These are phyloP conservation scores for Kurtzmaniella quercitrusa DNA, from an alignment of 1,139 yeast genomes.

Conservation along the genomic window DNA sequence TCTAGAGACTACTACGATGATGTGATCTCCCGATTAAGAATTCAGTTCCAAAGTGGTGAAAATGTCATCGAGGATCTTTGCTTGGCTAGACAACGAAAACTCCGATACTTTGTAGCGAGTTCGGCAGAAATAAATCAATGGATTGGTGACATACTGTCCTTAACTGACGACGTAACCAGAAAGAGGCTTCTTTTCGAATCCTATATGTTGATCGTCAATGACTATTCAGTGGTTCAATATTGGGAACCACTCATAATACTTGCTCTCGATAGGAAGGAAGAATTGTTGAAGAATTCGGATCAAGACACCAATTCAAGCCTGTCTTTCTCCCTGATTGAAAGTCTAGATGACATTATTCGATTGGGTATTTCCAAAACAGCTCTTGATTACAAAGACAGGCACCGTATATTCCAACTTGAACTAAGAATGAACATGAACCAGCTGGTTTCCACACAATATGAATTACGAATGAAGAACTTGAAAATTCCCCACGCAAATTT, in stretches of 20 bases:
- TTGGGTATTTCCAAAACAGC: conserved; percentile 24
- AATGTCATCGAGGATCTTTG: conserved; percentile 10
- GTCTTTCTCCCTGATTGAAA: conserved; percentile 8
- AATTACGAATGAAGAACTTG: conserved; percentile 32
- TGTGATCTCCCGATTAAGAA: not conserved
- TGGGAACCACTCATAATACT: conserved; percentile 18
- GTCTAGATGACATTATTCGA: conserved; percentile 14
- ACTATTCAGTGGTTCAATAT: conserved; percentile 16
- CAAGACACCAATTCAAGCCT: not conserved
- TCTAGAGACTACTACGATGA: not conserved
- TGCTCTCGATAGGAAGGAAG: conserved; percentile 3
- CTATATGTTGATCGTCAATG: conserved; percentile 14
- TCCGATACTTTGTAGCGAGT: conserved; percentile 16
- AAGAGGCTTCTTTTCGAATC: conserved; percentile 14
- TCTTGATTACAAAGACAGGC: conserved; percentile 32
- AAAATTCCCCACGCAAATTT: conserved; percentile 39
- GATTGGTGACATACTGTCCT: conserved; percentile 19
- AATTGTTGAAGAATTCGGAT: not conserved
- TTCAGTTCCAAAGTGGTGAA: not conserved
- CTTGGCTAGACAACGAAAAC: conserved; percentile 17
- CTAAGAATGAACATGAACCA: conserved; percentile 12
- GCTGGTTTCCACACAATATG: conserved; percentile 17
- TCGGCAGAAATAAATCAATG: conserved; percentile 23
- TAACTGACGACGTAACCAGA: conserved; percentile 13
- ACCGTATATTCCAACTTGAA: conserved; percentile 30